A percentile compares a stretch with the other conserved stretches of the same genome.
Conservation (phyloP, 139 green algal genomes). For the Tetradesmus obliquus region DNA sequence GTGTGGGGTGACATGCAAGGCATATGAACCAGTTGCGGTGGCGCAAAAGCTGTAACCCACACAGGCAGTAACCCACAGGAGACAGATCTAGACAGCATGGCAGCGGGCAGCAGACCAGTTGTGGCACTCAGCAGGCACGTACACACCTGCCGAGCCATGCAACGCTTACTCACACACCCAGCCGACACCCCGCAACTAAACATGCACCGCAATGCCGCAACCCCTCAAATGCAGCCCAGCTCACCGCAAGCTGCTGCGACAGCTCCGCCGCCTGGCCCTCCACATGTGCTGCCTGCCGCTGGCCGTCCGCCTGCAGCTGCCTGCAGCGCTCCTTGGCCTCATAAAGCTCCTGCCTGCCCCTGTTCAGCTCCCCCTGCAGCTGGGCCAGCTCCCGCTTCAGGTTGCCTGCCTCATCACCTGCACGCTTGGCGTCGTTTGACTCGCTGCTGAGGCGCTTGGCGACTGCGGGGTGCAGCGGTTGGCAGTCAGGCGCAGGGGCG, state of each 20-base stretch:
- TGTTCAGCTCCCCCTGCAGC: background rate
- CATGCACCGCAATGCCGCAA: too few species aligned
- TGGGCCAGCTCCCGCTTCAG: background rate
- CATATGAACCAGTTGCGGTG: too few species aligned
- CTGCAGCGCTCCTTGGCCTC: slow-evolving; percentile 3
- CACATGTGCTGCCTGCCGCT: background rate
- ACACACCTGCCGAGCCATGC: too few species aligned
- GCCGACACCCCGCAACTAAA: too few species aligned
- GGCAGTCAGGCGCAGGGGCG: background rate
- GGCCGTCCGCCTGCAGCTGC: background rate
- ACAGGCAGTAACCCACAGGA: too few species aligned
- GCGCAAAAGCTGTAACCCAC: too few species aligned
- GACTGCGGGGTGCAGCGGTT: slow-evolving; percentile 1
- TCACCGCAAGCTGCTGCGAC: slow-evolving; percentile 13
- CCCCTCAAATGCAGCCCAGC: background rate
- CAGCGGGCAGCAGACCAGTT: background rate
- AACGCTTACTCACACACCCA: too few species aligned
- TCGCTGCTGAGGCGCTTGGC: slow-evolving; percentile 1
- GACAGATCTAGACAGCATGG: background rate
- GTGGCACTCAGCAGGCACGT: too few species aligned
- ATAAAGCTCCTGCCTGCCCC: background rate
- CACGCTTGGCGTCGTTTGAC: slow-evolving; percentile 1
- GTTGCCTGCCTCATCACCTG: background rate
- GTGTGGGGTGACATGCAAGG: too few species aligned
- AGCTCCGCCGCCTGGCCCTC: background rate